Percentiles rank a stretch among this genome's conserved stretches.
Conservation (phyloP, 345 rosid genomes). For the Citropsis articulata region DNA sequence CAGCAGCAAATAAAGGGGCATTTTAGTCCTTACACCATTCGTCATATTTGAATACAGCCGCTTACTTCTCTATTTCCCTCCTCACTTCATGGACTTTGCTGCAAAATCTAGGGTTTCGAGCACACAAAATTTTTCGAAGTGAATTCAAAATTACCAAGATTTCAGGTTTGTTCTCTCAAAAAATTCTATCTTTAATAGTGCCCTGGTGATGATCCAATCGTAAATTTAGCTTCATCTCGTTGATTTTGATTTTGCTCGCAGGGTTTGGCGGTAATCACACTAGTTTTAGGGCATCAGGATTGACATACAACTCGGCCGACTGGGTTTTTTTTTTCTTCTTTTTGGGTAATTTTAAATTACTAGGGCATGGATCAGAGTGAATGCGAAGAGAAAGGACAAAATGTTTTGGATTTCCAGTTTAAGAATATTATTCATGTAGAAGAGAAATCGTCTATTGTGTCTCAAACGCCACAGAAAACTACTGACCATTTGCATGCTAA, state of each 20-base stretch:
- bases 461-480: conserved; percentile 41
- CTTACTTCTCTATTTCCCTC: conserved; percentile 2
- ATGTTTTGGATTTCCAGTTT: conserved; percentile 7
- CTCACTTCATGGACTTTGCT: neutral
- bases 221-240: neutral
- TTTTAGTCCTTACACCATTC: neutral
- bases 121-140: neutral
- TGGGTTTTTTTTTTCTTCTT: too few relatives aligned
- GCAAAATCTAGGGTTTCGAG: conserved; percentile 10
- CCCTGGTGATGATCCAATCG: neutral
- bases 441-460: conserved; percentile 13
- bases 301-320: neutral
- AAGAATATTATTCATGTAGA: neutral
- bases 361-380: conserved; percentile 29
- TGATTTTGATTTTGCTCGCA: neutral
- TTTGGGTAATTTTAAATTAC: neutral
- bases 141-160: neutral
- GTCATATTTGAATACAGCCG: neutral
- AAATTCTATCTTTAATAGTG: neutral
- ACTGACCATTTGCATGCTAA: conserved; percentile 15
- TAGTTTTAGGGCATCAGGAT: neutral
- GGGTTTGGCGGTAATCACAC: neutral
- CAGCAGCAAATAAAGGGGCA: neutral
- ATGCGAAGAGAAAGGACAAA: conserved; percentile 5
- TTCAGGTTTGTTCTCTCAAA: neutral